Evolutionary conservation across 139 green algal species (phyloP).

Genomic region (Coelastrella sp.): DNA sequence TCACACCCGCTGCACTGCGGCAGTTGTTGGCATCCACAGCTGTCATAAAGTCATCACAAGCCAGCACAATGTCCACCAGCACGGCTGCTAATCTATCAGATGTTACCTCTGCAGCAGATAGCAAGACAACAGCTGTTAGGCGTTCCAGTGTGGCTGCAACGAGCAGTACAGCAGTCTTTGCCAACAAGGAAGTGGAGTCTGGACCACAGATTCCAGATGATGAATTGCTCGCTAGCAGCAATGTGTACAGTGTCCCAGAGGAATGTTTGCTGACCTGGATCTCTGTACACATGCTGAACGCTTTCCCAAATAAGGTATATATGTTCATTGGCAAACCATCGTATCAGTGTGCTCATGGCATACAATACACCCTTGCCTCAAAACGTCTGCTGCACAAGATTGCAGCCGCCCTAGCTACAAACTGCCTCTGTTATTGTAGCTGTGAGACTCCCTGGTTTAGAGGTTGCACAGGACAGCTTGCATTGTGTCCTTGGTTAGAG

Average conservation of each 20-base stretch:
- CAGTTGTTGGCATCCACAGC: slow-evolving; percentile 56
- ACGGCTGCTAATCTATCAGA: background rate
- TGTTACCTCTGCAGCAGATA: background rate
- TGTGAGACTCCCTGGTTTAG: too few relatives aligned
- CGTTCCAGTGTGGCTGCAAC: background rate
- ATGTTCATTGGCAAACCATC: too few relatives aligned
- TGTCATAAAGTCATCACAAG: background rate
- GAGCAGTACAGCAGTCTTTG: background rate
- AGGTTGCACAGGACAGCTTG: too few relatives aligned
- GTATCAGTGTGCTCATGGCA: too few relatives aligned
- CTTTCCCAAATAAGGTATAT: slow-evolving; percentile 58
- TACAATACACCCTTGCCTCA: too few relatives aligned
- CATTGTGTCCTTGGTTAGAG: too few relatives aligned
- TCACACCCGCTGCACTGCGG: slow-evolving; percentile 68
- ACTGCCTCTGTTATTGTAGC: too few relatives aligned
- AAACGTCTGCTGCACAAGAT: too few relatives aligned
- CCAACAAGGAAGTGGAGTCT: background rate
- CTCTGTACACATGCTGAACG: slow-evolving; percentile 52
- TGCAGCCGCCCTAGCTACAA: too few relatives aligned
- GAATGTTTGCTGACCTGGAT: slow-evolving; percentile 78
- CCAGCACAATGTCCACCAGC: background rate
- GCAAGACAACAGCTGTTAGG: background rate
- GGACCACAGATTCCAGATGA: slow-evolving; percentile 4
- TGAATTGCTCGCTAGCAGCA: slow-evolving; percentile 54
- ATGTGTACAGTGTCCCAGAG: slow-evolving; percentile 78